Evolutionary conservation across 2,329 filamentous ascomycete species (phyloP), one percentile per base, ranked within the genome.

Genomic region (Claviceps humidiphila): DNA sequence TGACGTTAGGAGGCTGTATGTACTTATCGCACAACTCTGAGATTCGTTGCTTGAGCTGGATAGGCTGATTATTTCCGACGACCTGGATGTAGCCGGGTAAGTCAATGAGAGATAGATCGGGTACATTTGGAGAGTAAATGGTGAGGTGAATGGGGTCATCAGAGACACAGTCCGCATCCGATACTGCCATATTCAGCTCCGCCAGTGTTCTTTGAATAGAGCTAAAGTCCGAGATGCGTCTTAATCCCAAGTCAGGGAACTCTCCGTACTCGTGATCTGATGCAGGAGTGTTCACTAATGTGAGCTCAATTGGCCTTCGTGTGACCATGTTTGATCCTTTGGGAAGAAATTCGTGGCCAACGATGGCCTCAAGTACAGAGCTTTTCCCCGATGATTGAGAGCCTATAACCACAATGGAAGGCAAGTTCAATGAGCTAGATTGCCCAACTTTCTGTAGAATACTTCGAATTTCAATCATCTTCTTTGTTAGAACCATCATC

Each of bases 271-370:
- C 93, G 2, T 85, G 81, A 45, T 82, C 80, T 1, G 88, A 84
- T 53, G 89, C 85, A 0, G 91, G 91, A 0, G 91, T 97, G 68
- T 98, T 97, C 68, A 98, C 84, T 5, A 98, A 78, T 0, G 93
- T 98, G 52, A 98, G 76, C 69, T 98, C 93, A 64, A 98, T 98
- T 0, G 93, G 93, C 54, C 93, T 78, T 42, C 94, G 80, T 8
- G 93, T 98, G 49, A 98, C 93, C 93, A 98, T 98, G 63, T 98
- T 98, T 43, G 84, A 84, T n/a, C 93, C 93, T 68, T 98, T 98
- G 5, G 93, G 94, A 46, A 98, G 72, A 59, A 98, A 98, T 61
- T 98, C 93, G 63, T 98, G 93, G 5, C 93, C 94, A 51, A 98
- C 94, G 55, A 98, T 95, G 20, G 93, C 88, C 67, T 98, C 93